Evolutionary conservation across 73 alveolate genomes (phyloP).

Genomic region (Paramecium octaurelia): DNA sequence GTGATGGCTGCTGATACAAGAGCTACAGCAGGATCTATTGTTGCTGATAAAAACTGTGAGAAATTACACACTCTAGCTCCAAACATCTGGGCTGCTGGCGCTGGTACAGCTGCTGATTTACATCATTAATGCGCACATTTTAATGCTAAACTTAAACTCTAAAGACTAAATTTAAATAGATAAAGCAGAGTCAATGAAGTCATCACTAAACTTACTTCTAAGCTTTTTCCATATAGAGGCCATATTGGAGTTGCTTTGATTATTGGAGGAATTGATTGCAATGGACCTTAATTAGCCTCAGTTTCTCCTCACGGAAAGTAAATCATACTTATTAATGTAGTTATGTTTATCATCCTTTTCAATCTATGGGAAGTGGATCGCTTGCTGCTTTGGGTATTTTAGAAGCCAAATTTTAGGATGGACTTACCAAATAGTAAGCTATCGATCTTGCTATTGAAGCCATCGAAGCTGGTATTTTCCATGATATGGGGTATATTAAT

Average conservation of each 20-base stretch:
- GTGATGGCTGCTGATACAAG: slow-evolving; percentile 99
- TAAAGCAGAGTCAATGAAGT: slow-evolving; percentile 94
- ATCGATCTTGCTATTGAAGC: slow-evolving; percentile 79
- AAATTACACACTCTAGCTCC: slow-evolving; percentile 97
- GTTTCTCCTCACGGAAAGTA: slow-evolving; percentile 93
- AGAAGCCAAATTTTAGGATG: slow-evolving; percentile 95
- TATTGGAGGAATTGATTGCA: slow-evolving; percentile 97
- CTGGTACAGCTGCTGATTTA: slow-evolving; percentile 99
- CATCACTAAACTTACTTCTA: slow-evolving; percentile 81
- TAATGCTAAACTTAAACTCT: slow-evolving; percentile 79
- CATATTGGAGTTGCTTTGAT: slow-evolving; percentile 97
- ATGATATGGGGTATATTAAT: slow-evolving; percentile 90
- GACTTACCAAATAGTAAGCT: slow-evolving; percentile 86
- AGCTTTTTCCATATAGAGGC: slow-evolving; percentile 88
- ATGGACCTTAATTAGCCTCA: slow-evolving; percentile 87
- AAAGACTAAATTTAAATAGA: slow-evolving; percentile 90
- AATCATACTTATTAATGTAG: not conserved
- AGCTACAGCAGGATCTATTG: slow-evolving; percentile 98
- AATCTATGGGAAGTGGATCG: slow-evolving; percentile 98
- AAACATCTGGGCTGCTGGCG: slow-evolving; percentile 97
- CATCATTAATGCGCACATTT: slow-evolving; percentile 79
- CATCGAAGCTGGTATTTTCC: slow-evolving; percentile 96
- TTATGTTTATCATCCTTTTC: slow-evolving; percentile 88
- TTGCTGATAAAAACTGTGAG: slow-evolving; percentile 95
- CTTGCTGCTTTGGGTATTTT: slow-evolving; percentile 97